Conservation (phyloP, 805 yeast species). For the Yarrowia sp. region DNA sequence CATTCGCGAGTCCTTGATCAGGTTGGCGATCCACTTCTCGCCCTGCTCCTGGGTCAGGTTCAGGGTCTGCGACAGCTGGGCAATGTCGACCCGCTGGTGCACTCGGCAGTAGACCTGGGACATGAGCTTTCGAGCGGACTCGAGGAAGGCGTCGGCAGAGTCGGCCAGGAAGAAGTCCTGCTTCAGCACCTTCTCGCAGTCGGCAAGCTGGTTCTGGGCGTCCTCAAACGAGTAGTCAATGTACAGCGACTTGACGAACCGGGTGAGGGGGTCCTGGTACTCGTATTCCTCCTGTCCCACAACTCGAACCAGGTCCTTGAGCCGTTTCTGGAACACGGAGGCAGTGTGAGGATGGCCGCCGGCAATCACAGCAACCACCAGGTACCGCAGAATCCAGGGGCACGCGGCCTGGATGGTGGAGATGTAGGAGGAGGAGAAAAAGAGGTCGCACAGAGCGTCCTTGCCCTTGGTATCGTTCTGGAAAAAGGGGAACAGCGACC, state of each 20-base stretch:
- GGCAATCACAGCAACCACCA: constrained; percentile 63
- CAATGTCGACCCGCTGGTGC: constrained; percentile 58
- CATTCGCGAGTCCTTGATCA: constrained; percentile 58
- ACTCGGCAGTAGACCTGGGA: constrained; percentile 63
- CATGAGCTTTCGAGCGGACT: constrained; percentile 58
- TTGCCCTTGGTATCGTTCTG: constrained; percentile 57
- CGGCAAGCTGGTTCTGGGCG: constrained; percentile 58
- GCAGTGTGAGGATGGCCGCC: constrained; percentile 48
- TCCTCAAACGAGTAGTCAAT: constrained; percentile 65
- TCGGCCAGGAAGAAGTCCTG: constrained; percentile 64
- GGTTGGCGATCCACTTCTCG: constrained; percentile 59
- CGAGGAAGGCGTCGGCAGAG: constrained; percentile 54
- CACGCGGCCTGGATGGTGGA: constrained; percentile 73
- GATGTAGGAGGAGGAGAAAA: constrained; percentile 64
- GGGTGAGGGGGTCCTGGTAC: constrained; percentile 68
- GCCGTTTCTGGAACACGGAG: constrained; percentile 57
- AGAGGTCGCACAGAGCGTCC: constrained; percentile 62
- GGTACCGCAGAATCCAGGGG: constrained; percentile 74
- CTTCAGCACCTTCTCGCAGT: constrained; percentile 57
- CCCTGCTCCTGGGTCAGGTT: constrained; percentile 57
- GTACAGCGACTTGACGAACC: constrained; percentile 61
- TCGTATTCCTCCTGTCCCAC: constrained; percentile 69
- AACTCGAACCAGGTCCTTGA: constrained; percentile 64
- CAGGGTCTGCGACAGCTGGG: constrained; percentile 55
- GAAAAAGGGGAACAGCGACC: constrained; percentile 71